A percentile compares a stretch with the other conserved stretches of the same genome.
Evolutionary conservation across 2,329 filamentous ascomycete genomes (phyloP).

Genomic region (Helminthosporium solani): DNA sequence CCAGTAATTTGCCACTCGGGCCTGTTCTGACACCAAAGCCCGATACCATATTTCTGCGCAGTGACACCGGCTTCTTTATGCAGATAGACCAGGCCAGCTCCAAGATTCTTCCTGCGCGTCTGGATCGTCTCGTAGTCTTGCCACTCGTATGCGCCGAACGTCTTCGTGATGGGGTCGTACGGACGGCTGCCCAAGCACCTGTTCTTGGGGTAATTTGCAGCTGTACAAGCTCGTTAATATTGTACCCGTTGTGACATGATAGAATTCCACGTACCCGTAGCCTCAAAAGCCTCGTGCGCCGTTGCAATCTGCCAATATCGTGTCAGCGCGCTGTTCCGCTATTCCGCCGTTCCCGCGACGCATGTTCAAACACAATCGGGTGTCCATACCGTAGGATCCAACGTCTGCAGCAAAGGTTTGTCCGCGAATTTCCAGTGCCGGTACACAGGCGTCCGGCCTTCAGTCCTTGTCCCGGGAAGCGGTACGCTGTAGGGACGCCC

Average conservation of each 20-base stretch:
- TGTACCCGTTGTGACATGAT: background rate
- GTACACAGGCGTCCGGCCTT: conserved; percentile 75
- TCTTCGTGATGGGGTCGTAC: conserved; percentile 73
- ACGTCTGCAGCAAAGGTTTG: conserved; percentile 51
- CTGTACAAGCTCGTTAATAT: conserved; percentile 26
- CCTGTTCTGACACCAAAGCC: conserved; percentile 83
- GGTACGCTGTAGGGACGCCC: conserved; percentile 77
- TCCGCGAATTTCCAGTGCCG: conserved; percentile 78
- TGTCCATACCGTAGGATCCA: conserved; percentile 56
- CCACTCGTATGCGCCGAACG: conserved; percentile 79
- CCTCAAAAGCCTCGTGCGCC: conserved; percentile 78
- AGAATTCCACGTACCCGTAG: conserved; percentile 46
- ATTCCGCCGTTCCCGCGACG: background rate
- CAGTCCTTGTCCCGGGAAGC: conserved; percentile 70
- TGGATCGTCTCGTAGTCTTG: conserved; percentile 78
- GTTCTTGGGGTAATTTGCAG: conserved; percentile 62
- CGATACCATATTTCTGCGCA: conserved; percentile 67
- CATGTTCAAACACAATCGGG: background rate
- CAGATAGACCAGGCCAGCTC: conserved; percentile 79
- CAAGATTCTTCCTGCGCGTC: conserved; percentile 77
- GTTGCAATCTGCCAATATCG: conserved; percentile 55
- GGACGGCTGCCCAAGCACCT: conserved; percentile 78
- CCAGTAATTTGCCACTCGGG: conserved; percentile 85
- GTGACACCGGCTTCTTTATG: conserved; percentile 71
- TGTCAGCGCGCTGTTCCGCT: conserved; percentile 7